Base-by-base conservation (phyloP, 176 grass and related monocot genomes). In the Urochloa ruziziensis region DNA sequence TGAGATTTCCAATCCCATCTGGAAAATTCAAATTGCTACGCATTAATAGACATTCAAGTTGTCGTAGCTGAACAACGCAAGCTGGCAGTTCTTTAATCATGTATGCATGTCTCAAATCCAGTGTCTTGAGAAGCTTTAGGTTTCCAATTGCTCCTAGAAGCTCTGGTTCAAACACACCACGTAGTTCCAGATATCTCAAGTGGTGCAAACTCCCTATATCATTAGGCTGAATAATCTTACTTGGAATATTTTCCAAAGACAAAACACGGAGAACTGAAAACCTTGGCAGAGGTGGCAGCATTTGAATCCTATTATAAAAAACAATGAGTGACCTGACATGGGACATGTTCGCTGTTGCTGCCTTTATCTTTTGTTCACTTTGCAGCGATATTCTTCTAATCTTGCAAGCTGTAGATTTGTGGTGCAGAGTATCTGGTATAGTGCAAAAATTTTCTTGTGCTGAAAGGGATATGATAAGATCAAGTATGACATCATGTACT, bases 21-120 rank as follows among this genome's bases (percentile, higher is more conserved):
- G 37, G 33, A 37, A 39, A 7, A n/a, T n/a, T n/a, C n/a, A n/a
- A n/a, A n/a, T n/a, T n/a, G n/a, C n/a, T n/a, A n/a, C n/a, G n/a
- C n/a, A n/a, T n/a, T n/a, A n/a, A 1, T 2, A 67, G 19, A 25
- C n/a, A n/a, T n/a, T n/a, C n/a, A n/a, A n/a, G n/a, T n/a, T n/a
- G n/a, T n/a, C n/a, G n/a, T n/a, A n/a, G n/a, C n/a, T n/a, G n/a
- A n/a, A n/a, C n/a, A n/a, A n/a, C n/a, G n/a, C n/a, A n/a, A n/a
- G n/a, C n/a, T 17, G 67, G 67, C 0, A 70, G 13, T 28, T 47
- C n/a, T 8, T 8, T 6, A 3, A n/a, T n/a, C n/a, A n/a, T 46
- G 10, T 0, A 1, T 7, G 1, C 5, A 0, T 0, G 2, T 4
- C 2, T 7, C 1, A 70, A 27, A 70, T 70, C 0, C n/a, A 70